A percentile compares a stretch with the other conserved stretches of the same genome.
phyloP scores from a whole-genome alignment of 2,329 filamentous ascomycete genomes.

The Apiospora kogelbergensis region DNA sequence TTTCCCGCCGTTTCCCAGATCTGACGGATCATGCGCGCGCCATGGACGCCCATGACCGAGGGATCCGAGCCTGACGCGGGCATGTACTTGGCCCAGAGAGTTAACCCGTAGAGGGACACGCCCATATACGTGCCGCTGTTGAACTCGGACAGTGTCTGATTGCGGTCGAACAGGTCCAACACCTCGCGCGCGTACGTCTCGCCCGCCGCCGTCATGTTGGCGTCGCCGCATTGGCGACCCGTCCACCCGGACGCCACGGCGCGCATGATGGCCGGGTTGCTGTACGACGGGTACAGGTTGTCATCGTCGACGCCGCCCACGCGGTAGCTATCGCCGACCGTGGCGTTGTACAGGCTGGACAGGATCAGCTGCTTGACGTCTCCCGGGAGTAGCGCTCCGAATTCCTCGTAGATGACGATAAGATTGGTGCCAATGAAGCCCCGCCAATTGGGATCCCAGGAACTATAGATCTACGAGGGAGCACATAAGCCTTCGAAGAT shows the following conservation, averaged over 20 bases:
- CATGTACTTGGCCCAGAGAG: constrained; percentile 51
- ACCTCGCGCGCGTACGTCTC: constrained; percentile 48
- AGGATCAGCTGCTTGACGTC: constrained; percentile 35
- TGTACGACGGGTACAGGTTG: constrained; percentile 54
- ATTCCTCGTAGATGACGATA: constrained; percentile 51
- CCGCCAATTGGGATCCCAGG: constrained; percentile 55
- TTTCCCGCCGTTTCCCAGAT: constrained; percentile 44
- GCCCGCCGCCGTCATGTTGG: constrained; percentile 49
- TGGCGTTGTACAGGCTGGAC: constrained; percentile 46
- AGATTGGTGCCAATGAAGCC: constrained; percentile 52
- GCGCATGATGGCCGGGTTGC: constrained; percentile 49
- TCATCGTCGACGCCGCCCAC: constrained; percentile 52
- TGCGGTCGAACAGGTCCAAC: constrained; percentile 47
- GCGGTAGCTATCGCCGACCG: constrained; percentile 51
- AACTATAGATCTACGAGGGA: constrained; percentile 36
- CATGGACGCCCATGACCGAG: constrained; percentile 41
- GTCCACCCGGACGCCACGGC: constrained; percentile 51
- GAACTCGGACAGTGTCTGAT: constrained; percentile 43
- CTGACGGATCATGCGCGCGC: constrained; percentile 40
- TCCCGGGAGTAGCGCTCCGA: constrained; percentile 34
- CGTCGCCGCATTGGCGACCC: constrained; percentile 42
- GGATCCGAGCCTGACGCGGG: constrained; percentile 34
- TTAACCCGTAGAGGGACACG: constrained; percentile 50
- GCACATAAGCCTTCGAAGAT: no score
- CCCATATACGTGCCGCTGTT: constrained; percentile 47